Conservation (phyloP, 164 flowering plant species). For the Hamamelis virginiana region DNA sequence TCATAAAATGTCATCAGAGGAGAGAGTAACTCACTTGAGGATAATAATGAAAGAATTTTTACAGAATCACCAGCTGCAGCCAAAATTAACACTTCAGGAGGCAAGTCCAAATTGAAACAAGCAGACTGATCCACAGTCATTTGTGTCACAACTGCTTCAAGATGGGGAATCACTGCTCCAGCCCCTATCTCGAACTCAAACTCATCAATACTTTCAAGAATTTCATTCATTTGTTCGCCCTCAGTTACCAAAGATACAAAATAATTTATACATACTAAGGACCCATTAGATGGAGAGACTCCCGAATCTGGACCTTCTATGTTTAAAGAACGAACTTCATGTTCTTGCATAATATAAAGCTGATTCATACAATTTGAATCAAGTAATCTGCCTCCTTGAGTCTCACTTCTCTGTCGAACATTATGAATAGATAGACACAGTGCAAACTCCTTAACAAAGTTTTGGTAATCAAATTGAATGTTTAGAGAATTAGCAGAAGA, state of each 20-base stretch:
- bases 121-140: slow-evolving; percentile 72
- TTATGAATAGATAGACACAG: slow-evolving; percentile 35
- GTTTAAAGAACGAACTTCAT: slow-evolving; percentile 20
- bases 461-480: slow-evolving; percentile 35
- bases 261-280: slow-evolving; percentile 59
- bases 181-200: slow-evolving; percentile 91
- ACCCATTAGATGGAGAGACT: slow-evolving; percentile 57
- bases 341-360: slow-evolving; percentile 13
- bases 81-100: slow-evolving; percentile 51
- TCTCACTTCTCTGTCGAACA: slow-evolving; percentile 15
- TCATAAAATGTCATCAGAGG: neutral
- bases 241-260: slow-evolving; percentile 45
- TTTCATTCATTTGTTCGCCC: slow-evolving; percentile 42
- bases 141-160: slow-evolving; percentile 76
- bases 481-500: slow-evolving; percentile 28
- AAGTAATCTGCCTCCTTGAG: slow-evolving; percentile 20
- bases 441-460: slow-evolving; percentile 40
- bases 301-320: slow-evolving; percentile 63
- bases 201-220: slow-evolving; percentile 66
- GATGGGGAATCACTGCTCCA: slow-evolving; percentile 55
- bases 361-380: slow-evolving; percentile 15
- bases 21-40: slow-evolving; percentile 49
- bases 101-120: slow-evolving; percentile 41
- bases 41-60: slow-evolving; percentile 30
- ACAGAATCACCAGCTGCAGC: slow-evolving; percentile 61